Base-by-base conservation (phyloP, 371 early-diverging fungal genomes). In the Apophysomyces sp. region DNA sequence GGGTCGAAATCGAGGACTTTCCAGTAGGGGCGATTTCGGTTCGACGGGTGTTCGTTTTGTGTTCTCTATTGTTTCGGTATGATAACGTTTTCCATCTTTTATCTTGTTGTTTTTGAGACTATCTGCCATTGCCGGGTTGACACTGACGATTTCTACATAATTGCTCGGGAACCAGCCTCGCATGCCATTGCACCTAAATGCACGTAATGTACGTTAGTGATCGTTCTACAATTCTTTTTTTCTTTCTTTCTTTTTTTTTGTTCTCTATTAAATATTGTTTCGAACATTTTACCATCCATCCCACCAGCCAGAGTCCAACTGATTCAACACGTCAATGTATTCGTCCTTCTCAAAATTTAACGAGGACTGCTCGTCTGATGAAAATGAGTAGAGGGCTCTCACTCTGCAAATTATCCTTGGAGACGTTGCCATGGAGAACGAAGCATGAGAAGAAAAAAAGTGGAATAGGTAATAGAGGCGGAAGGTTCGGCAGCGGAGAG, bases 251-350 rank as follows among this genome's bases (percentile, higher is more conserved):
- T 51, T 36, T 21, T 58, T 31, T 15, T 3, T 27, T 27, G 26
- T 61, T 12, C 21, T 21, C 5, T 32, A 16, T 49, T 21, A 6
- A n/a, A n/a, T 26, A 49, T 49, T 16, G 26, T 3, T 44, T n/a
- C n/a, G n/a, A n/a, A n/a, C n/a, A 49, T 27, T 55, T 61, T 67
- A 86, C 76, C 71, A 74, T 16, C 92, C 93, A 73, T 95, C 92
- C 97, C 97, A 96, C 97, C 97, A 96, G 13, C 97, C 97, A 8
- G 93, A 86, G 58, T 89, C 88, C 49, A 94, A 86, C 57, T 91
- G 89, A 4, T 88, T 80, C 29, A 92, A 79, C 2, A 96, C 96
- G 66, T 92, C 88, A 61, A 96, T 89, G 53, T 87, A 80, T 63
- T 95, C 95, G 64, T 89, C 93, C 64, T 88, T 84, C 16, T 85